These are phyloP conservation scores for Pyropia haitanensis DNA, from an alignment of 23 red algal genomes.

Conservation along the genomic window DNA sequence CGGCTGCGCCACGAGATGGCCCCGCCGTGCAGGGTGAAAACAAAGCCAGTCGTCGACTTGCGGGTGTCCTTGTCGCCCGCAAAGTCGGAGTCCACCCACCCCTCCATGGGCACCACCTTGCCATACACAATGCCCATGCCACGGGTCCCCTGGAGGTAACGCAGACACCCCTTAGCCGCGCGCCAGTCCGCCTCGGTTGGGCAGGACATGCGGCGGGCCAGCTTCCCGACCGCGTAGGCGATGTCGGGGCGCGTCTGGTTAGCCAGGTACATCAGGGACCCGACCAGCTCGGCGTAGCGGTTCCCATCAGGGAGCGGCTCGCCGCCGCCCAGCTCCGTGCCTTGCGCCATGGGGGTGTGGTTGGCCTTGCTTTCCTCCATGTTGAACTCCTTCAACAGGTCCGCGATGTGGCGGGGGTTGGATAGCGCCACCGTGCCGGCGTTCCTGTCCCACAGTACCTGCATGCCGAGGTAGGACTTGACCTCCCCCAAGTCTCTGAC, in stretches of 20 bases:
- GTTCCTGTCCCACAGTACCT: not conserved
- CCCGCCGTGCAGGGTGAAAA: not conserved
- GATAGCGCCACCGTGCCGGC: not conserved
- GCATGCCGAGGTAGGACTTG: slow-evolving; percentile 9
- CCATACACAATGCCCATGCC: slow-evolving; percentile 8
- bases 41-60: slow-evolving; percentile 8
- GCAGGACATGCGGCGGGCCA: not conserved
- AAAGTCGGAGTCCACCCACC: slow-evolving; percentile 19
- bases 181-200: not conserved
- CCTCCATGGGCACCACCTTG: slow-evolving; percentile 2
- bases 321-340: not conserved
- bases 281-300: slow-evolving; percentile 5
- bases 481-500: slow-evolving; percentile 16
- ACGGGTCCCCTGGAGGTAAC: slow-evolving; percentile 9
- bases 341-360: not conserved
- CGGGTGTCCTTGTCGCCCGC: not conserved
- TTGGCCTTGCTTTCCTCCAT: slow-evolving; percentile 3
- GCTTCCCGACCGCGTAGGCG: slow-evolving; percentile 1
- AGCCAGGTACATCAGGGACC: slow-evolving; percentile 7
- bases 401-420: slow-evolving; percentile 8
- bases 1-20: slow-evolving; percentile 6
- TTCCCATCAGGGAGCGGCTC: not conserved
- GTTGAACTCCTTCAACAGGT: slow-evolving; percentile 1
- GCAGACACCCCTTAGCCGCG: slow-evolving; percentile 2
- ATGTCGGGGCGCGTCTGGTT: slow-evolving; percentile 10